Evolutionary conservation across 495 filamentous ascomycete genomes (phyloP).

Genomic region (Trichoderma reesei): DNA sequence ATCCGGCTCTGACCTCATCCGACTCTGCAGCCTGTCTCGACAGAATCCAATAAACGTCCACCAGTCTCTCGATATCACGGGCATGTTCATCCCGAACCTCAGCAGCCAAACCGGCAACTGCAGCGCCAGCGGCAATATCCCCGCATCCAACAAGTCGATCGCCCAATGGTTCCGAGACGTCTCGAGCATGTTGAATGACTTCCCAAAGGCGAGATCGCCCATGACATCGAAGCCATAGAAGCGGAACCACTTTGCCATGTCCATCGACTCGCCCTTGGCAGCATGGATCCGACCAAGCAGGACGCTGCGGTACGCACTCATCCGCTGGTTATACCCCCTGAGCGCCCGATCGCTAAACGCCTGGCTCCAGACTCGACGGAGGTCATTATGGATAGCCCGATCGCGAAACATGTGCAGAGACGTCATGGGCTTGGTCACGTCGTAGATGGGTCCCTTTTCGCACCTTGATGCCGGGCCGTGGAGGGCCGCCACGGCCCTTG

Average conservation of each 20-base stretch:
- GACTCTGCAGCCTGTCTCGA: neutral
- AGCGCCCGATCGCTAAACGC: neutral
- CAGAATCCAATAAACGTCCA: neutral
- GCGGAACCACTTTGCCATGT: slow-evolving; percentile 48
- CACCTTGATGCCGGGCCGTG: neutral
- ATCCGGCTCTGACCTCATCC: neutral
- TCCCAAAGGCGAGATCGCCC: slow-evolving; percentile 46
- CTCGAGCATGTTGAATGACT: slow-evolving; percentile 47
- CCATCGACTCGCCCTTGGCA: neutral
- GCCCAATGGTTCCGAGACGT: slow-evolving; percentile 2
- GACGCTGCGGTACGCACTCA: neutral
- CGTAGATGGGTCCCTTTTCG: neutral
- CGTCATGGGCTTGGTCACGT: neutral
- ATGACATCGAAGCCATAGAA: slow-evolving; percentile 51
- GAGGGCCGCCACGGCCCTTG: neutral
- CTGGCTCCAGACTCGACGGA: neutral
- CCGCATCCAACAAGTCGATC: neutral
- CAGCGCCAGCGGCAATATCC: neutral
- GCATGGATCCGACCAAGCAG: neutral
- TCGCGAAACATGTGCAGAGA: neutral
- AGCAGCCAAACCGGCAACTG: neutral
- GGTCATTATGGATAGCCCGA: neutral
- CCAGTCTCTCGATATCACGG: neutral
- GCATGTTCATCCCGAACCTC: neutral
- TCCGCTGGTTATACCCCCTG: neutral